Conservation (phyloP, 805 yeast species). For the Kuraishia borneana region DNA sequence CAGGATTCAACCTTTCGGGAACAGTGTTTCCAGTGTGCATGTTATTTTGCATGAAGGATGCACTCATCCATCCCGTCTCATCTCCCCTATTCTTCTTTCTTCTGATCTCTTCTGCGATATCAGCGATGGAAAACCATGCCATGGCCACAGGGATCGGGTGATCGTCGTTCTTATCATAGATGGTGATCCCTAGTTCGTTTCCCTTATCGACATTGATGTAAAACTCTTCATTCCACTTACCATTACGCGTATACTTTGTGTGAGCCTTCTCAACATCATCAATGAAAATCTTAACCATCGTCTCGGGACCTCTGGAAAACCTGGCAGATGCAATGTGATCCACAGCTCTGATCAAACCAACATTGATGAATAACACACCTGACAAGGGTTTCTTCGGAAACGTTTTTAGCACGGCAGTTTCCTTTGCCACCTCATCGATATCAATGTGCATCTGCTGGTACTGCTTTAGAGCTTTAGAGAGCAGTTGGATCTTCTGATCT, state of each 20-base stretch:
- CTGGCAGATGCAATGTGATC: slow-evolving; percentile 86
- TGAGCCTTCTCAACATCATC: slow-evolving; percentile 81
- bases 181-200: slow-evolving; percentile 81
- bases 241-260: slow-evolving; percentile 65
- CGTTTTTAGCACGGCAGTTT: slow-evolving; percentile 54
- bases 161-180: slow-evolving; percentile 68
- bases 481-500: slow-evolving; percentile 71
- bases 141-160: slow-evolving; percentile 79
- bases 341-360: slow-evolving; percentile 74
- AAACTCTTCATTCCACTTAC: slow-evolving; percentile 77
- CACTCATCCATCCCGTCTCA: slow-evolving; percentile 81
- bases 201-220: slow-evolving; percentile 78
- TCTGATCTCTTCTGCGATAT: slow-evolving; percentile 89
- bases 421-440: slow-evolving; percentile 54
- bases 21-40: slow-evolving; percentile 2
- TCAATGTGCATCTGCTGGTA: slow-evolving; percentile 83
- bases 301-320: slow-evolving; percentile 69
- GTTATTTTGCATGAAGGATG: slow-evolving; percentile 35
- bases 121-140: slow-evolving; percentile 83
- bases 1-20: slow-evolving; percentile 2
- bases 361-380: slow-evolving; percentile 66
- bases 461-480: slow-evolving; percentile 74
- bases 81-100: slow-evolving; percentile 76
- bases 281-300: slow-evolving; percentile 64
- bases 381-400: slow-evolving; percentile 75